Evolutionary conservation across 2,329 filamentous ascomycete species (phyloP).

Genomic region (Ciborinia camelliae): DNA sequence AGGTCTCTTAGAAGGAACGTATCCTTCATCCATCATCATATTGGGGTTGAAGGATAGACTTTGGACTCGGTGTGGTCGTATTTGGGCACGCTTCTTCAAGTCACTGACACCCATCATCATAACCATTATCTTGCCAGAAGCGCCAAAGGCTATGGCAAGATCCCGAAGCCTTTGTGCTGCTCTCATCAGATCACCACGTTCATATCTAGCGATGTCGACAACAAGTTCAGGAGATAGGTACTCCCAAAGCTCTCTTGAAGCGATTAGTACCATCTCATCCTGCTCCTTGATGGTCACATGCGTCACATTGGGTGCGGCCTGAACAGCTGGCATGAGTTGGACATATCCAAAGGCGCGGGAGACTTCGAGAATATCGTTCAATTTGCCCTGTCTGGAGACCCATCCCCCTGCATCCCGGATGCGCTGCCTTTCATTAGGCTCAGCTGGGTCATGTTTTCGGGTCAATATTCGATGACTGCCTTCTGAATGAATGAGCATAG

Average conservation of each 20-base stretch:
- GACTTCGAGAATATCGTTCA: constrained; percentile 88
- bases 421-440: constrained; percentile 75
- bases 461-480: constrained; percentile 81
- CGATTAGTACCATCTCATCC: constrained; percentile 90
- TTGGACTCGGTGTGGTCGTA: constrained; percentile 66
- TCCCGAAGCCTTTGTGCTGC: constrained; percentile 93
- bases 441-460: constrained; percentile 88
- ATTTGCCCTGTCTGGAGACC: constrained; percentile 88
- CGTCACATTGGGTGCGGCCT: constrained; percentile 81
- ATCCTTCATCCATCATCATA: constrained; percentile 67
- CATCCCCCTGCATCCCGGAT: constrained; percentile 94
- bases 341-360: constrained; percentile 95
- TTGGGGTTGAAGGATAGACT: constrained; percentile 78
- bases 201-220: constrained; percentile 84
- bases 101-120: constrained; percentile 96
- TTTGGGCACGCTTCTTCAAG: constrained; percentile 79
- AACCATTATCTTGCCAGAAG: constrained; percentile 94
- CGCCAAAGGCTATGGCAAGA: constrained; percentile 91
- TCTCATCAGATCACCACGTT: constrained; percentile 87
- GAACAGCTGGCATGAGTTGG: constrained; percentile 86
- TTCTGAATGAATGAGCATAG: constrained; percentile 89
- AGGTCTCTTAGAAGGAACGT: constrained; percentile 60
- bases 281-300: constrained; percentile 77
- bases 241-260: constrained; percentile 92
- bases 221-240: constrained; percentile 86